phyloP scores from a whole-genome alignment of 169 alveolate species.

The Plasmodium coatneyi region DNA sequence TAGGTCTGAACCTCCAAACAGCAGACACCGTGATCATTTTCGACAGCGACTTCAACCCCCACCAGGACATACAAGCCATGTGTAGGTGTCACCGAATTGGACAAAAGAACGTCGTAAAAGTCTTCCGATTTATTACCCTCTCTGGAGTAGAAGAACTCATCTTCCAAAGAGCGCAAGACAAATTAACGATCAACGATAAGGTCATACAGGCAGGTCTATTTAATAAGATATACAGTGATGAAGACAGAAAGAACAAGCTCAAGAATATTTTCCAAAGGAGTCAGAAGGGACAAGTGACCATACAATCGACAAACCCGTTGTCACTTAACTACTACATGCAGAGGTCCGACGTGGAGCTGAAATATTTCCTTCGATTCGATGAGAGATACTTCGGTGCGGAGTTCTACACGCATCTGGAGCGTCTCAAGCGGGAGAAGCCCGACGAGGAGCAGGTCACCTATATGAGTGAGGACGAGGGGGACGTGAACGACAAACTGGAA shows the following conservation, averaged over 20 bases:
- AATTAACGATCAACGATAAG: constrained; percentile 92
- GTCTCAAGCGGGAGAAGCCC: not conserved
- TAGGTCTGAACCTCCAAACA: constrained; percentile 96
- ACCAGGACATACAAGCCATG: constrained; percentile 95
- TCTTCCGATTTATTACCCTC: constrained; percentile 90
- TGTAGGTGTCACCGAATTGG: constrained; percentile 95
- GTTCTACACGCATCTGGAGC: not conserved
- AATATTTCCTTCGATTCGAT: constrained; percentile 30
- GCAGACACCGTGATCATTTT: constrained; percentile 98
- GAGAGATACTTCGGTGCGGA: constrained; percentile 31
- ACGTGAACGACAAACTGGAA: not conserved
- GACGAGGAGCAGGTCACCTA: constrained; percentile 17
- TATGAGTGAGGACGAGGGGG: constrained; percentile 63
- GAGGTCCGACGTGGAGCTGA: constrained; percentile 29
- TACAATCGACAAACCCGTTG: constrained; percentile 41
- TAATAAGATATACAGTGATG: constrained; percentile 79
- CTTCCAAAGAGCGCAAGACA: constrained; percentile 91
- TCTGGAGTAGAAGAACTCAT: constrained; percentile 93
- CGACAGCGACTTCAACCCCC: constrained; percentile 96
- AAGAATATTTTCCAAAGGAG: constrained; percentile 40
- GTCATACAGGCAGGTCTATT: constrained; percentile 94
- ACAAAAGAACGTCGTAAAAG: constrained; percentile 91
- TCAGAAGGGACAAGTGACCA: constrained; percentile 16
- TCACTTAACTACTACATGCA: constrained; percentile 39
- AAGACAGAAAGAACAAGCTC: constrained; percentile 55